Percentiles rank a stretch among this genome's conserved stretches.
phyloP scores from a whole-genome alignment of 768 basidiomycete genomes.

The Boletellus ananas region DNA sequence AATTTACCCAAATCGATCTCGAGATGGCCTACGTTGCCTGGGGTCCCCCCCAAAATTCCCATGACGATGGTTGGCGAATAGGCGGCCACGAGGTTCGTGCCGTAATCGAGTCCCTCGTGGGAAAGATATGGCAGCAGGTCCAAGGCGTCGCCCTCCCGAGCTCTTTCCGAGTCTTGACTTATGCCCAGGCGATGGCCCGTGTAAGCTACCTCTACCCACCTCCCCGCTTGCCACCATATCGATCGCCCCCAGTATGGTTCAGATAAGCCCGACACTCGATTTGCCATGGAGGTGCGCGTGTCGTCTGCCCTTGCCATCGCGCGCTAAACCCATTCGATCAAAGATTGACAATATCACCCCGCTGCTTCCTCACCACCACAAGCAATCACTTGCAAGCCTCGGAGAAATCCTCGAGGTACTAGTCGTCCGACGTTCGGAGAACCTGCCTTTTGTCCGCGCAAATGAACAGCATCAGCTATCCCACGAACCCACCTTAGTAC shows the following conservation, averaged over 20 bases:
- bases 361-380: conserved; percentile 26
- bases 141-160: conserved; percentile 59
- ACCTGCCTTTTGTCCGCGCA: conserved; percentile 27
- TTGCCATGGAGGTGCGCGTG: conserved; percentile 74
- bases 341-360: conserved; percentile 36
- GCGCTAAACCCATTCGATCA: conserved; percentile 11
- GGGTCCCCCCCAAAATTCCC: conserved; percentile 36
- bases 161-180: conserved; percentile 80
- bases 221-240: conserved; percentile 13
- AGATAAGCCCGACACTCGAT: conserved; percentile 92
- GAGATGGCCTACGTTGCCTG: conserved; percentile 96
- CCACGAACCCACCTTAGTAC: conserved; percentile 26
- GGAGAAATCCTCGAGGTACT: conserved; percentile 33
- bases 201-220: conserved; percentile 41
- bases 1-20: conserved; percentile 95
- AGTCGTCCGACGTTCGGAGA: conserved; percentile 29
- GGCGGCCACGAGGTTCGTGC: conserved; percentile 81
- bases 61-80: conserved; percentile 64
- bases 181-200: conserved; percentile 84
- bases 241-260: conserved; percentile 70
- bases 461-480: conserved; percentile 11
- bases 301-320: background rate
- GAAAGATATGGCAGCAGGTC: conserved; percentile 69
- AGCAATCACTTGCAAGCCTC: conserved; percentile 20
- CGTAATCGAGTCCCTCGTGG: conserved; percentile 72